These are phyloP conservation scores for Microcyclosporella mali DNA, from an alignment of 2,329 filamentous ascomycete species.

Conservation along the genomic window DNA sequence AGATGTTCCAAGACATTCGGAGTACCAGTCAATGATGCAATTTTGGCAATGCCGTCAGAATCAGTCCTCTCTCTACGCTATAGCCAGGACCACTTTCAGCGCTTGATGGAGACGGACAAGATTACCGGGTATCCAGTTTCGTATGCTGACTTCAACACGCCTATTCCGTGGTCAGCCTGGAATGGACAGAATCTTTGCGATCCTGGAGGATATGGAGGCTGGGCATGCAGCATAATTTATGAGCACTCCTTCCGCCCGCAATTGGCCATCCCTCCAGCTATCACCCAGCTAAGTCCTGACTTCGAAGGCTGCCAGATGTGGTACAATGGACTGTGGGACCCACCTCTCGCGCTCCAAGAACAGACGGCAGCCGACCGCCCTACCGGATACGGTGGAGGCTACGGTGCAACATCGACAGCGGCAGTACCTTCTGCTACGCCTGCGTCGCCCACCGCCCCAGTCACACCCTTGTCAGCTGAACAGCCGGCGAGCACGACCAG, in stretches of 20 bases:
- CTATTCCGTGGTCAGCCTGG: slow-evolving; percentile 28
- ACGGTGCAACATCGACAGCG: slow-evolving; percentile 3
- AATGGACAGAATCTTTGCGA: slow-evolving; percentile 21
- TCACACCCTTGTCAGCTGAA: slow-evolving; percentile 14
- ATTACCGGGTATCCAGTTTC: slow-evolving; percentile 26
- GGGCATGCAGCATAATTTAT: slow-evolving; percentile 22
- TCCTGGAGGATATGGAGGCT: slow-evolving; percentile 6
- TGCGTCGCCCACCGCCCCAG: slow-evolving; percentile 10
- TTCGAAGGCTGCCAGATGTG: slow-evolving; percentile 26
- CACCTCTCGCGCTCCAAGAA: slow-evolving; percentile 21
- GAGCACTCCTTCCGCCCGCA: slow-evolving; percentile 22
- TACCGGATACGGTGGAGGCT: not conserved
- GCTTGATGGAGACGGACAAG: slow-evolving; percentile 16
- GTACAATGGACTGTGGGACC: slow-evolving; percentile 29
- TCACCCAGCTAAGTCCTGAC: slow-evolving; percentile 20
- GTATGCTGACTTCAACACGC: slow-evolving; percentile 27
- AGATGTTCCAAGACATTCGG: slow-evolving; percentile 21
- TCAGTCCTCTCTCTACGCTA: slow-evolving; percentile 27
- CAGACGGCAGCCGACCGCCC: slow-evolving; percentile 13
- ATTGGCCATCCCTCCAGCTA: slow-evolving; percentile 26
- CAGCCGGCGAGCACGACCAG: not conserved
- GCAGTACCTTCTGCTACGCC: slow-evolving; percentile 12
- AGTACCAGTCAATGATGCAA: slow-evolving; percentile 17
- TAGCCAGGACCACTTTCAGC: slow-evolving; percentile 24
- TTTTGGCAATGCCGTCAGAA: slow-evolving; percentile 26